Conservation (phyloP, 164 flowering plant species). For the Taxillus chinensis region DNA sequence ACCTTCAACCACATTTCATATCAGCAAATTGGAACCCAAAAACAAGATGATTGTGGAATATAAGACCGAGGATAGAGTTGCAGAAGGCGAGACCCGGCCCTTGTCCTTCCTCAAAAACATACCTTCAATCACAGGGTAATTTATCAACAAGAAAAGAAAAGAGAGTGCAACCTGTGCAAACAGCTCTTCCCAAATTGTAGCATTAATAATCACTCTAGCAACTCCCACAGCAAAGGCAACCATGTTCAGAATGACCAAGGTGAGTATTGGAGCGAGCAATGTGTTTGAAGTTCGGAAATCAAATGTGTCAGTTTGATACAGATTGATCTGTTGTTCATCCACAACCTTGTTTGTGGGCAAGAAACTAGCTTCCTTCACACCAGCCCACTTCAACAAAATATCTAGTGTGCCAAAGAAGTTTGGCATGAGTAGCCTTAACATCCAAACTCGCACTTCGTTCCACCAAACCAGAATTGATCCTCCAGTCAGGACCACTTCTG, state of each 20-base stretch:
- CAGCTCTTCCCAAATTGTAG: slow-evolving; percentile 11
- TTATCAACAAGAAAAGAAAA: slow-evolving; percentile 4
- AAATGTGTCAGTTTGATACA: slow-evolving; percentile 15
- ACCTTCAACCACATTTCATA: not conserved
- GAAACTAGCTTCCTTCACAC: slow-evolving; percentile 12
- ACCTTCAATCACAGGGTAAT: slow-evolving; percentile 23
- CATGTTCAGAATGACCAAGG: slow-evolving; percentile 8
- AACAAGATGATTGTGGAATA: not conserved
- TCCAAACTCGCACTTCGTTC: slow-evolving; percentile 23
- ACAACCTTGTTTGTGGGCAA: slow-evolving; percentile 13
- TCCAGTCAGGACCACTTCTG: slow-evolving; percentile 17
- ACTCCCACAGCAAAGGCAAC: slow-evolving; percentile 12
- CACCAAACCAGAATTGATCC: slow-evolving; percentile 17
- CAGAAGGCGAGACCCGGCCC: not conserved
- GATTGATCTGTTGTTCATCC: slow-evolving; percentile 6
- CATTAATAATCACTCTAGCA: slow-evolving; percentile 5
- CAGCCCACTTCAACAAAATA: slow-evolving; percentile 12
- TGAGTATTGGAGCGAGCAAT: slow-evolving; percentile 10
- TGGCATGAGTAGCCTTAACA: slow-evolving; percentile 16
- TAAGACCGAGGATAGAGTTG: not conserved
- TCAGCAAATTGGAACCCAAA: not conserved
- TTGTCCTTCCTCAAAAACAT: slow-evolving; percentile 14
- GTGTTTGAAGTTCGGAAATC: slow-evolving; percentile 12
- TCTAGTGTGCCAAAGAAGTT: slow-evolving; percentile 16
- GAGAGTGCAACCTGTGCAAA: slow-evolving; percentile 17